These are phyloP conservation scores for Paratinospora sagittata DNA, from an alignment of 164 flowering plant genomes.

Conservation along the genomic window DNA sequence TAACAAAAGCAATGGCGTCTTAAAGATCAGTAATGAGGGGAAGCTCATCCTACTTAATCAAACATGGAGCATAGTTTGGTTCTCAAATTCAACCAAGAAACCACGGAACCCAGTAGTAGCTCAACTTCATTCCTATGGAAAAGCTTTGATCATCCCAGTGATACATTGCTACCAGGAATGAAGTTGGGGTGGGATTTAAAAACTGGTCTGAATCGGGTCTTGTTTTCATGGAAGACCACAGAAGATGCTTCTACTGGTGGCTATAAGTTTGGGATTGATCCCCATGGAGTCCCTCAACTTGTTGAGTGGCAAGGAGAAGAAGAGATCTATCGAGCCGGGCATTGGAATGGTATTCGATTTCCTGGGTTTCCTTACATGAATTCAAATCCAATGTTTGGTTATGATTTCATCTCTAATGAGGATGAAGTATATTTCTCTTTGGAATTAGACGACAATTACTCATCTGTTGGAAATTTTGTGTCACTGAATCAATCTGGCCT, in stretches of 20 bases:
- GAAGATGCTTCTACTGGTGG: constrained; percentile 24
- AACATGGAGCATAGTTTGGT: constrained; percentile 12
- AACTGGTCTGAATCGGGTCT: constrained; percentile 11
- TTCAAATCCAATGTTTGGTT: not conserved
- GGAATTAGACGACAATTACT: not conserved
- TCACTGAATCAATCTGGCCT: constrained; percentile 10
- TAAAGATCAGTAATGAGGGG: constrained; percentile 6
- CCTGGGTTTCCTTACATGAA: not conserved
- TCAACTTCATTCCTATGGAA: constrained; percentile 20
- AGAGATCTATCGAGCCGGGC: not conserved
- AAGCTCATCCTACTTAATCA: constrained; percentile 13
- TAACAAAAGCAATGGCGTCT: constrained; percentile 1
- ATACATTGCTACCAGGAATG: constrained; percentile 27
- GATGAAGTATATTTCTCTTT: constrained; percentile 21
- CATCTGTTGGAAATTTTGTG: constrained; percentile 8
- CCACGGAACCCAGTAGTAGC: constrained; percentile 5
- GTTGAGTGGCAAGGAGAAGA: not conserved
- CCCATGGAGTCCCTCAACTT: constrained; percentile 6
- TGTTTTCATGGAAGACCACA: constrained; percentile 19
- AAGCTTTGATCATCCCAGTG: constrained; percentile 23
- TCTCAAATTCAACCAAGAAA: constrained; percentile 5
- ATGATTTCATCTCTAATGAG: constrained; percentile 3
- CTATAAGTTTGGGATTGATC: not conserved
- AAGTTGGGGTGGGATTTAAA: constrained; percentile 18
- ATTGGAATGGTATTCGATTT: constrained; percentile 8